Evolutionary conservation across 2,329 filamentous ascomycete species (phyloP).

Genomic region (Arthrobotrys megalospora): DNA sequence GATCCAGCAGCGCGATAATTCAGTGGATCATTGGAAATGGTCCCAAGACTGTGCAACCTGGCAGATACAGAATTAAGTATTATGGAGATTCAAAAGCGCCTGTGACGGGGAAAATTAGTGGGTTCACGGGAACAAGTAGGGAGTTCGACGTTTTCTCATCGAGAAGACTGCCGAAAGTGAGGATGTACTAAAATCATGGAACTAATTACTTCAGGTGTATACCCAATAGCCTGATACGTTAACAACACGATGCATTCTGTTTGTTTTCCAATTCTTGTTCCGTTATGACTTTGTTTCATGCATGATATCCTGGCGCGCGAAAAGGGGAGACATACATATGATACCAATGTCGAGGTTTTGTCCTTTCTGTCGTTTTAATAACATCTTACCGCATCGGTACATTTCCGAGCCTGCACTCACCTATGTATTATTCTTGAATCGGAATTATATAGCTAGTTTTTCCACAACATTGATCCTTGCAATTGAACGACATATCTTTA

Average conservation of each 20-base stretch:
- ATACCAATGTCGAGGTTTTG: conserved; percentile 21
- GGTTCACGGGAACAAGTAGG: conserved; percentile 79
- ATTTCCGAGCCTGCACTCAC: too few species aligned
- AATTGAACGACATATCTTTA: too few species aligned
- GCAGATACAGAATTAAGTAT: conserved; percentile 84
- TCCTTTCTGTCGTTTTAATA: background rate
- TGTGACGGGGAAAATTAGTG: conserved; percentile 74
- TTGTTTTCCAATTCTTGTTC: conserved; percentile 2
- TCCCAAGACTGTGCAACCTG: conserved; percentile 70
- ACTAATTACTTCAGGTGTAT: background rate
- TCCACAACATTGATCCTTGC: too few species aligned
- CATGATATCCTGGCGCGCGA: conserved; percentile 47
- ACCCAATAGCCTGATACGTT: background rate
- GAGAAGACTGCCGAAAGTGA: conserved; percentile 50
- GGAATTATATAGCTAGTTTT: too few species aligned
- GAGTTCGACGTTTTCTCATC: conserved; percentile 69
- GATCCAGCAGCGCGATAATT: conserved; percentile 82
- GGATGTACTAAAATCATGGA: conserved; percentile 30
- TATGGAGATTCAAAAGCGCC: conserved; percentile 84
- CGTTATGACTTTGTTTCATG: conserved; percentile 7
- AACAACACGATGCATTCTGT: background rate
- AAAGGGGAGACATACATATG: conserved; percentile 13
- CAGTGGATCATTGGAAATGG: conserved; percentile 82
- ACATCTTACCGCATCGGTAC: background rate
- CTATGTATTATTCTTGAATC: background rate